Base-by-base conservation (phyloP, 2,329 filamentous ascomycete species). In the Trichophaea hybrida region DNA sequence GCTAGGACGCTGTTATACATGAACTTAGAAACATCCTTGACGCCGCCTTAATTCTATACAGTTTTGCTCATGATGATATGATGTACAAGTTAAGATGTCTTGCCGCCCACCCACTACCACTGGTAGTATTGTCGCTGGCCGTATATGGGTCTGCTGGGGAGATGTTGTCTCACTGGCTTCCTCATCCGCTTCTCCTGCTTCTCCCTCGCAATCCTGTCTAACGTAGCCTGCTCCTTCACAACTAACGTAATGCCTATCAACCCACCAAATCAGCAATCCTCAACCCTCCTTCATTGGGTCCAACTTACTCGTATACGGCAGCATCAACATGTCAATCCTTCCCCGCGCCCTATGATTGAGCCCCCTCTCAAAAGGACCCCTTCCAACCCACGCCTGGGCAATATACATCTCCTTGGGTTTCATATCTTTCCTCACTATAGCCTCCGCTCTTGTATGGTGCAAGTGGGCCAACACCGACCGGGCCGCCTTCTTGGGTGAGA, bases 211-310 rank as follows among this genome's bases (percentile, higher is more conserved):
- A 89, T 79, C 62, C 93, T 81, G 69, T 96, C 83, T 58, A 89
- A 79, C 5, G 93, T 95, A 72, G 85, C 86, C 72, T 97, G 90
- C 71, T 98, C 93, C 75, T 97, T 98, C 70, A 98, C 75, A 12
- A 95, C 72, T 38, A 98, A 74, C 0, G 84, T 82, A 62, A 96
- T 80, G 65, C 79, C 87, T 89, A 67, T n/a, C 55, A 32, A 48
- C 46, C 58, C 56, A 63, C 24, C 24, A 24, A 67, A 68, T 57
- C 44, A 50, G 15, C 35, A 17, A 51, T 32, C 15, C 32, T 33
- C 34, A 48, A 53, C 8, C 24, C 33, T 34, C 32, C 33, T 33
- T 55, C 44, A 13, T 35, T n/a, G n/a, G 57, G 17, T 12, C 10
- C 35, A 58, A 82, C 84, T 75, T 74, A 88, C 86, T 82, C 34